A percentile compares a stretch with the other conserved stretches of the same genome.
phyloP scores from a whole-genome alignment of 2,329 filamentous ascomycete genomes.

The Ophiostoma australiae region DNA sequence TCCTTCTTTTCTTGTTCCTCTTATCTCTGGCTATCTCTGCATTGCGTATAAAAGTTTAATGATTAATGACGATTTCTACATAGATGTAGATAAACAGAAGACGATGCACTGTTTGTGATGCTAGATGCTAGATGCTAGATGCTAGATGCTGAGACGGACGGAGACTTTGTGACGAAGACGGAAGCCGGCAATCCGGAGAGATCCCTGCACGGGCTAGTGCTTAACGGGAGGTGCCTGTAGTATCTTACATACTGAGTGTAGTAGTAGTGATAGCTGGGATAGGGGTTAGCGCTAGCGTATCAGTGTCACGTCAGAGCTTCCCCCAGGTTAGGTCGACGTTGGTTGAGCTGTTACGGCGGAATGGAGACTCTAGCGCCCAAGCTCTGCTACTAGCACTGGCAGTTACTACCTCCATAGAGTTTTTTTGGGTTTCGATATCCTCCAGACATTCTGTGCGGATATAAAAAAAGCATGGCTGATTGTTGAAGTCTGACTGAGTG shows the following conservation, averaged over 20 bases:
- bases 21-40: not conserved
- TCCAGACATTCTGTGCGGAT: not conserved
- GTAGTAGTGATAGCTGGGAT: conserved; percentile 32
- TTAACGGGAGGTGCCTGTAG: not conserved
- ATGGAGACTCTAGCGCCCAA: not conserved
- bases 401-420: too few relatives aligned
- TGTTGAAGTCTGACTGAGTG: too few relatives aligned
- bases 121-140: too few relatives aligned
- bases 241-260: not conserved
- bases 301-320: conserved; percentile 3
- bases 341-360: not conserved
- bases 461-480: not conserved
- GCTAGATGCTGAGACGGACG: not conserved
- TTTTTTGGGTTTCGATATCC: not conserved
- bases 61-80: not conserved
- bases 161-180: not conserved
- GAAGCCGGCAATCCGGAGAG: not conserved
- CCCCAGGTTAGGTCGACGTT: not conserved
- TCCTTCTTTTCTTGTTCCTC: not conserved
- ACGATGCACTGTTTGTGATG: too few relatives aligned
- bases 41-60: conserved; percentile 1
- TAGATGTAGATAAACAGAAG: too few relatives aligned
- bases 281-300: not conserved
- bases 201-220: not conserved
- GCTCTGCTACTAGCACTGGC: not conserved